These are phyloP conservation scores for Metschnikowia arizonensis DNA, from an alignment of 805 yeast genomes.

Conservation along the genomic window DNA sequence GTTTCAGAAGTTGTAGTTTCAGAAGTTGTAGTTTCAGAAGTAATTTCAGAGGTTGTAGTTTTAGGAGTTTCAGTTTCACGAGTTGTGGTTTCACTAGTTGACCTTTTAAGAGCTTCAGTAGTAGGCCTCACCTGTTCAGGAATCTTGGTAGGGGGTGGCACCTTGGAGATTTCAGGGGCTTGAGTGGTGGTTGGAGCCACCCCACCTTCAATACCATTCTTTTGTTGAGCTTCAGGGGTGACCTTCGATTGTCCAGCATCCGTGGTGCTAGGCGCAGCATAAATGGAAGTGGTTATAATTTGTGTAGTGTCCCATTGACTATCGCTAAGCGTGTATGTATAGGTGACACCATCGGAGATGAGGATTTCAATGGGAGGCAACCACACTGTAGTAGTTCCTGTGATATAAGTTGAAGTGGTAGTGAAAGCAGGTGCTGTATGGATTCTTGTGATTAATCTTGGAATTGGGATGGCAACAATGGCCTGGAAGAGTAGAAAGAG, in stretches of 20 bases:
- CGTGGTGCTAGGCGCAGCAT: slow-evolving; percentile 8
- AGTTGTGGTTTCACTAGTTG: no score
- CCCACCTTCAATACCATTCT: no score
- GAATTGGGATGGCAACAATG: slow-evolving; percentile 33
- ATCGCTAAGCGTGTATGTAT: slow-evolving; percentile 40
- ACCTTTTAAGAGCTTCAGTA: no score
- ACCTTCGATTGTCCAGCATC: slow-evolving; percentile 11
- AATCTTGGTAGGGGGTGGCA: no score
- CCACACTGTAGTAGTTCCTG: slow-evolving; percentile 47
- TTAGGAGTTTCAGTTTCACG: no score
- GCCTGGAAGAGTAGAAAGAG: slow-evolving; percentile 19
- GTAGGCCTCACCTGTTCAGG: no score
- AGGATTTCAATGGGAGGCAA: slow-evolving; percentile 52
- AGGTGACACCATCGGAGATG: slow-evolving; percentile 49
- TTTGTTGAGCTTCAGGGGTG: neutral
- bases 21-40: slow-evolving; percentile 17
- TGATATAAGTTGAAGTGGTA: slow-evolving; percentile 35
- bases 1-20: slow-evolving; percentile 19
- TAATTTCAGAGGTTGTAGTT: no score
- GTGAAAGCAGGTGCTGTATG: slow-evolving; percentile 57
- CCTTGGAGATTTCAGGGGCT: no score
- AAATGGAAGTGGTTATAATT: slow-evolving; percentile 31
- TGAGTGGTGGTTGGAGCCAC: neutral
- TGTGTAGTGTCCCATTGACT: slow-evolving; percentile 32
- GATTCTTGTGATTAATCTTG: slow-evolving; percentile 45